Evolutionary conservation across 2,329 filamentous ascomycete species (phyloP), one percentile per base, ranked within the genome.

Genomic region (Trichophyton simii): DNA sequence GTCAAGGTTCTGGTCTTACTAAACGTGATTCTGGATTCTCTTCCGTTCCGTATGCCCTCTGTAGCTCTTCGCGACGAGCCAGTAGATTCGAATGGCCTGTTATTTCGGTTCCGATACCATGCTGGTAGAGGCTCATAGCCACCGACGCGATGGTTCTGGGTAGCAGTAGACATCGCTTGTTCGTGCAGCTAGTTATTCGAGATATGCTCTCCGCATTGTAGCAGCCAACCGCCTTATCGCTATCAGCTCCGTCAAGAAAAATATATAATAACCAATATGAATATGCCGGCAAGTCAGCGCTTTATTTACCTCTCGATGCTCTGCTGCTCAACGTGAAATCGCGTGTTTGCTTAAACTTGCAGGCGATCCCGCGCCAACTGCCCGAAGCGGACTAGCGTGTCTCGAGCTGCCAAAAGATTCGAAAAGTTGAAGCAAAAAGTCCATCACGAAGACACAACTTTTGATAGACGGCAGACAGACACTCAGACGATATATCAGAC

Each of bases 1-100:
- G 72, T 72, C 59, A 77, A 63, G 7, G 73, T 75, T 34, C 70
- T 71, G 13, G 75, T 73, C 48, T 71, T 64, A 50, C 70, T 71
- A 61, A 74, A 71, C 42, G 67, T 71, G 50, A 69, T 67, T 58
- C 71, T 34, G 50, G 50, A n/a, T 31, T 34, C 50, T 54, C 22
- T 31, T 34, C 50, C 22, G 72, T 48, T 69, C 22, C 28, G 50
- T 15, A 54, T 54, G 22, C n/a, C 25, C 11, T 8, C 50, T n/a
- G 50, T 25, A 54, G 66, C 57, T 63, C 41, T 58, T 57, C 31
- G 59, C 11, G 50, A 54, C 22, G 50, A 54, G 25, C 22, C 15
- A 54, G 25, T 34, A 20, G 50, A n/a, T 31, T 54, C 50, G 22
- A 54, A 31, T 54, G 50, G 22, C 13, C 50, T 28, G 28, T 54